Base-by-base conservation (phyloP, 1,284 basidiomycete species). In the Melampsora americana region DNA sequence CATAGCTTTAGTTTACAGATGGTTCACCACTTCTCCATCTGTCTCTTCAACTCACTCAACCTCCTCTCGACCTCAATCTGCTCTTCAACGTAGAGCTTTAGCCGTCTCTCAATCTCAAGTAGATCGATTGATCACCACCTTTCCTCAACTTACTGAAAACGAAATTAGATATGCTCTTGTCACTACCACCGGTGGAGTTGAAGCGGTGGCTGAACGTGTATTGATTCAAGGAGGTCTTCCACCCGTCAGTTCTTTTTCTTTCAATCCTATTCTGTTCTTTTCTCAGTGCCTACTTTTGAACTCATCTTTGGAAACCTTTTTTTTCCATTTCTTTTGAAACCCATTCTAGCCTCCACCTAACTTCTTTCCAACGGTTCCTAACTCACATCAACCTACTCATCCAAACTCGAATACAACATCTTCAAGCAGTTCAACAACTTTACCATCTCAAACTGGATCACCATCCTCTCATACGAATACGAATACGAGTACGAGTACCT, bases 1-100 rank as follows among this genome's bases (percentile, higher is more conserved):
- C 69, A 71, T 71, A 23, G 69, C 69, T n/a, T 60, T 71, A 11
- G 69, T 64, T 30, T 71, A 71, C 46, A 35, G 69, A 35, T 71
- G 60, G 59, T 71, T 71, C n/a, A 62, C 69, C 14, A 53, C 60
- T 16, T 71, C 69, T 16, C 56, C 68, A 12, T 44, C 56, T 2
- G 39, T 16, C 5, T 23, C 42, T 23, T 62, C 69, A 11, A 62
- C 39, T n/a, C 26, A 18, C 30, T n/a, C 69, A 5, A 48, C 50
- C 26, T 71, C 69, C 3, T 9, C 35, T 26, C 42, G 60, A 23
- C n/a, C 59, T 50, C 69, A 62, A 6, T 46, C 69, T 5, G 56
- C 69, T 1, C 69, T 71, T n/a, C 69, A 71, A 60, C 59, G 69
- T 18, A 32, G 69, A 11, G 69, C 69, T 14, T 46, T 62, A 44